phyloP scores from a whole-genome alignment of 129 eudicot genomes.

The Centella asiatica region DNA sequence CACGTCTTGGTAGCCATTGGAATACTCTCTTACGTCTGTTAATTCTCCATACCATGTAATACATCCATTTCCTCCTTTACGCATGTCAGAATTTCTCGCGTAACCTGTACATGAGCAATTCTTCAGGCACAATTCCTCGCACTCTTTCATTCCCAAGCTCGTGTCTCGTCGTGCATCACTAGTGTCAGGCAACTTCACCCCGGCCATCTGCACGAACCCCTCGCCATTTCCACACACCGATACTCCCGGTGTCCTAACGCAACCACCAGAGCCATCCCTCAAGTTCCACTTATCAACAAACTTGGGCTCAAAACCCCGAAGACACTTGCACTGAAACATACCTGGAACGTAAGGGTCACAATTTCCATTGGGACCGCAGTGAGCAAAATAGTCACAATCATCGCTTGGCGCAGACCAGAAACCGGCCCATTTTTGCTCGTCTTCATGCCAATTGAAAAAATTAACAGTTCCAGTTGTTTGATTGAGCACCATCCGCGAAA shows the following conservation, averaged over 20 bases:
- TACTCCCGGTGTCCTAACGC: constrained; percentile 12
- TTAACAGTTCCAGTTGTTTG: constrained; percentile 11
- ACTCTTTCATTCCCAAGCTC: constrained; percentile 10
- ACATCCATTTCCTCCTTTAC: constrained; percentile 32
- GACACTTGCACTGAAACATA: constrained; percentile 20
- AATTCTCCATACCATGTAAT: constrained; percentile 30
- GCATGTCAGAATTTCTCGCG: neutral
- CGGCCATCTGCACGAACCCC: constrained; percentile 16
- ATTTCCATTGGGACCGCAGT: constrained; percentile 19
- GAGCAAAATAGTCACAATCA: constrained; percentile 12
- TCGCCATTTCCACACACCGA: constrained; percentile 8
- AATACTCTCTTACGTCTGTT: constrained; percentile 29
- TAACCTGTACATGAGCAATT: constrained; percentile 11
- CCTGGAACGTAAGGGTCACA: constrained; percentile 2
- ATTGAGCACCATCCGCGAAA: constrained; percentile 13
- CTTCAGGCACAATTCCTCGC: constrained; percentile 15
- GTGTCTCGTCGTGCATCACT: neutral
- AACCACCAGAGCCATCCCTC: constrained; percentile 27
- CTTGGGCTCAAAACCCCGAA: constrained; percentile 26
- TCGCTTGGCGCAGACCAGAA: constrained; percentile 17
- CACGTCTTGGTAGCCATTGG: constrained; percentile 40
- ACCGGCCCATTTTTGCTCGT: neutral
- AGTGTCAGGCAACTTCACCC: constrained; percentile 24
- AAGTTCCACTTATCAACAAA: constrained; percentile 11
- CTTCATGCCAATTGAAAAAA: constrained; percentile 18